phyloP scores from a whole-genome alignment of 495 filamentous ascomycete genomes.

The Glonium stellatum region DNA sequence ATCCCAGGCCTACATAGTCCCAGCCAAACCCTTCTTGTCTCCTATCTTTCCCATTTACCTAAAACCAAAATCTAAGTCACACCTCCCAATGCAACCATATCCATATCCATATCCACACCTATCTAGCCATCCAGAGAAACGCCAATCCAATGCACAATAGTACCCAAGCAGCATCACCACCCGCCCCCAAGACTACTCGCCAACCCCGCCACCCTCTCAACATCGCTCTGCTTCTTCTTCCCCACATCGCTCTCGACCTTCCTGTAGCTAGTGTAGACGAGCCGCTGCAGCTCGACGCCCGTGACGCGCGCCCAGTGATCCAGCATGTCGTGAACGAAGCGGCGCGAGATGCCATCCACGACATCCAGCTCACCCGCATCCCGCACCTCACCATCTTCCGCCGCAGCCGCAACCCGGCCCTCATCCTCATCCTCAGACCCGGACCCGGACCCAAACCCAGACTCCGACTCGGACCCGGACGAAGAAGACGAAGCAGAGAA shows the following conservation, averaged over 20 bases:
- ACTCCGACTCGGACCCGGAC: too few species aligned
- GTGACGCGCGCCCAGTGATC: constrained; percentile 66
- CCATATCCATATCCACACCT: too few species aligned
- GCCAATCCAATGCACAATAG: constrained; percentile 7
- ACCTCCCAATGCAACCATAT: too few species aligned
- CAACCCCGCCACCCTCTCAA: constrained; percentile 78
- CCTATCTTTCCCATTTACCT: too few species aligned
- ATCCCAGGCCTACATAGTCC: too few species aligned
- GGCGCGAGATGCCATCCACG: constrained; percentile 46
- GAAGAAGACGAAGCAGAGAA: constrained; percentile 55
- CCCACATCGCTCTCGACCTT: constrained; percentile 93
- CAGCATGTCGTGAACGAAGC: constrained; percentile 49
- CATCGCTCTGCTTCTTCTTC: constrained; percentile 59
- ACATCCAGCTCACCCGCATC: constrained; percentile 29
- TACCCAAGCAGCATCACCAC: constrained; percentile 50
- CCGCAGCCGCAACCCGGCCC: background rate
- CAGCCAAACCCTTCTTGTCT: too few species aligned
- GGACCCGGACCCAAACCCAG: constrained; percentile 33
- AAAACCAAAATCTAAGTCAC: too few species aligned
- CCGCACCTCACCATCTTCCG: constrained; percentile 1
- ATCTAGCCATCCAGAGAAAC: background rate
- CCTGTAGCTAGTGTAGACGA: constrained; percentile 80
- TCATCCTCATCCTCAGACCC: constrained; percentile 28
- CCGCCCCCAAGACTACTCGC: constrained; percentile 91
- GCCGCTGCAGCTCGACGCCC: constrained; percentile 59